A percentile compares a stretch with the other conserved stretches of the same genome.
phyloP scores from a whole-genome alignment of 2,329 filamentous ascomycete species.

The Drechslerella stenobrocha region DNA sequence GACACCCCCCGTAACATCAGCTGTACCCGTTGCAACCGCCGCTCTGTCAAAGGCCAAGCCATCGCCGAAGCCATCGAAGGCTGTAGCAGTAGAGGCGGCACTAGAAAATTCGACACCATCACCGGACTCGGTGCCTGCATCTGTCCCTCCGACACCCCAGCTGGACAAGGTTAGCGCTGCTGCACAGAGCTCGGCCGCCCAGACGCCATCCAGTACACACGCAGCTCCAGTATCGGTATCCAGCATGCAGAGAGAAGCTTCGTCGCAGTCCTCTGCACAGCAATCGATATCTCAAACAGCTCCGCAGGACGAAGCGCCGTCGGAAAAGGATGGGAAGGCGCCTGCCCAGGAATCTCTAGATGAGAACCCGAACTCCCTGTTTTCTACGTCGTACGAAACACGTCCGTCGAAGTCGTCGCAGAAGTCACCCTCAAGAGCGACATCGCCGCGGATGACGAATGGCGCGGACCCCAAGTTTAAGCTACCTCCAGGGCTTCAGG shows the following conservation, averaged over 20 bases:
- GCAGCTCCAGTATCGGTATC: constrained; percentile 43
- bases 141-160: constrained; percentile 58
- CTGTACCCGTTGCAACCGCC: constrained; percentile 16
- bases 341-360: constrained; percentile 19
- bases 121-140: constrained; percentile 41
- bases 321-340: constrained; percentile 32
- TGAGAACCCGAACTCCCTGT: constrained; percentile 41
- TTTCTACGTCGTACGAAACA: constrained; percentile 46
- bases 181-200: constrained; percentile 51
- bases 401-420: constrained; percentile 40
- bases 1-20: constrained; percentile 34
- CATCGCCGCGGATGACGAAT: constrained; percentile 36
- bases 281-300: constrained; percentile 31
- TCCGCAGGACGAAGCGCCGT: constrained; percentile 28
- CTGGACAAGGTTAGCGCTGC: constrained; percentile 57
- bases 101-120: constrained; percentile 37
- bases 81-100: constrained; percentile 58
- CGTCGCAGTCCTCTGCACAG: constrained; percentile 43
- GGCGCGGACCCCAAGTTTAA: constrained; percentile 64
- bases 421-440: constrained; percentile 27
- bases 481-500: constrained; percentile 82
- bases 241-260: constrained; percentile 44
- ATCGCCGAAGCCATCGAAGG: constrained; percentile 59
- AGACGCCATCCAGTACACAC: constrained; percentile 48
- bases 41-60: constrained; percentile 55